phyloP scores from a whole-genome alignment of 2,329 filamentous ascomycete genomes.

The Sodiomyces alkalinus region DNA sequence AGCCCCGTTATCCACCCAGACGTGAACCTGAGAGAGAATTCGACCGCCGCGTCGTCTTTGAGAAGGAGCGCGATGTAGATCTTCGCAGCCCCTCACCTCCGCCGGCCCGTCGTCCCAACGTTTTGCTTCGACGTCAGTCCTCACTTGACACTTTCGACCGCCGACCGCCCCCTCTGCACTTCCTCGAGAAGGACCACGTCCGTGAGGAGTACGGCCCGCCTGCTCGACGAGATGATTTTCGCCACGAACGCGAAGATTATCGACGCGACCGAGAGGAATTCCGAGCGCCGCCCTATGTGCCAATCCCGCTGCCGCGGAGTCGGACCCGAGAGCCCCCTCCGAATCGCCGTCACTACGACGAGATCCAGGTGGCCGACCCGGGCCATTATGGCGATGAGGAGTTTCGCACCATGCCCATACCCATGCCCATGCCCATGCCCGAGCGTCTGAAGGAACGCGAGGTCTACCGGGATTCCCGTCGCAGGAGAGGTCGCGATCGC shows the following conservation, averaged over 20 bases:
- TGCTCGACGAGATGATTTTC: slow-evolving; percentile 29
- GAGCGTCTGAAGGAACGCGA: slow-evolving; percentile 48
- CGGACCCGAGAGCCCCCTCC: slow-evolving; percentile 39
- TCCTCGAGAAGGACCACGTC: slow-evolving; percentile 25
- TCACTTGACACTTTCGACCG: slow-evolving; percentile 86
- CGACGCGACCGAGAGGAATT: slow-evolving; percentile 45
- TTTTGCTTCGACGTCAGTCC: slow-evolving; percentile 64
- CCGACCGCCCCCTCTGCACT: slow-evolving; percentile 40
- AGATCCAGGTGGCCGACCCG: slow-evolving; percentile 52
- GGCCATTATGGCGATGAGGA: slow-evolving; percentile 59
- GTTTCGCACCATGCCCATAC: slow-evolving; percentile 46
- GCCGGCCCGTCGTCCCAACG: slow-evolving; percentile 42
- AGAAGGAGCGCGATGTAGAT: slow-evolving; percentile 41
- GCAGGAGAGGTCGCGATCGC: slow-evolving; percentile 21
- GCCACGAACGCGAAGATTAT: slow-evolving; percentile 5
- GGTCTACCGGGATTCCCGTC: slow-evolving; percentile 29
- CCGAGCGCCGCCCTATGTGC: slow-evolving; percentile 33
- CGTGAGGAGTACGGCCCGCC: slow-evolving; percentile 50
- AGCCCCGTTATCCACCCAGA: slow-evolving; percentile 21
- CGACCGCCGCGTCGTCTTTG: slow-evolving; percentile 40
- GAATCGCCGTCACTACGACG: slow-evolving; percentile 45
- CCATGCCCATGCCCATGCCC: too few relatives aligned
- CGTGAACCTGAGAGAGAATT: slow-evolving; percentile 21
- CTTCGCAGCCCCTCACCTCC: slow-evolving; percentile 30
- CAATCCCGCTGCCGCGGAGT: slow-evolving; percentile 59